Conservation (phyloP, 169 alveolate genomes). For the Perkinsus marinus region DNA sequence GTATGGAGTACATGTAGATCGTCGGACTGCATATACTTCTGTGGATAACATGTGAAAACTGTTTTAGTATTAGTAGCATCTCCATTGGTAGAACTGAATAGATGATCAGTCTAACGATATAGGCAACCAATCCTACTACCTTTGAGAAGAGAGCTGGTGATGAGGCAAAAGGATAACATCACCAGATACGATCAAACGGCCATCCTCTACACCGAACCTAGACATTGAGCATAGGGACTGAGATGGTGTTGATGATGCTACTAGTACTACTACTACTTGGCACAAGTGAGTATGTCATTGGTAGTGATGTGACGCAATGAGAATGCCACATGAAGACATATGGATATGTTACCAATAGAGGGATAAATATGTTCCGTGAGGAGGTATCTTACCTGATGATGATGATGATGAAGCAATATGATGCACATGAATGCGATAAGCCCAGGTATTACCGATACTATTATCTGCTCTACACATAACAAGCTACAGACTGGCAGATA, state of each 20-base stretch:
- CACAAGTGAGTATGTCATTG: neutral
- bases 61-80: neutral
- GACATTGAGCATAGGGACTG: neutral
- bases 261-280: neutral
- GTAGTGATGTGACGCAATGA: neutral
- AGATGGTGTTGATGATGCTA: neutral
- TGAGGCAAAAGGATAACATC: neutral
- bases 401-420: neutral
- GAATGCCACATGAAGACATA: neutral
- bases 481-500: neutral
- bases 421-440: neutral
- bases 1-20: neutral
- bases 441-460: neutral
- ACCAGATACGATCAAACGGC: neutral
- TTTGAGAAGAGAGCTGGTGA: no score
- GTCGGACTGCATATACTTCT: neutral
- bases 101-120: neutral
- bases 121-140: no score
- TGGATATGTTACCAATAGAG: neutral
- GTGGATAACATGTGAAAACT: neutral
- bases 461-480: neutral
- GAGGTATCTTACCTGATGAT: neutral
- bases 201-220: neutral
- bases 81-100: neutral
- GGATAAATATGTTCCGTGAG: neutral